Base-by-base conservation (phyloP, 2,329 filamentous ascomycete species). In the Pestalotiopsis sp. region DNA sequence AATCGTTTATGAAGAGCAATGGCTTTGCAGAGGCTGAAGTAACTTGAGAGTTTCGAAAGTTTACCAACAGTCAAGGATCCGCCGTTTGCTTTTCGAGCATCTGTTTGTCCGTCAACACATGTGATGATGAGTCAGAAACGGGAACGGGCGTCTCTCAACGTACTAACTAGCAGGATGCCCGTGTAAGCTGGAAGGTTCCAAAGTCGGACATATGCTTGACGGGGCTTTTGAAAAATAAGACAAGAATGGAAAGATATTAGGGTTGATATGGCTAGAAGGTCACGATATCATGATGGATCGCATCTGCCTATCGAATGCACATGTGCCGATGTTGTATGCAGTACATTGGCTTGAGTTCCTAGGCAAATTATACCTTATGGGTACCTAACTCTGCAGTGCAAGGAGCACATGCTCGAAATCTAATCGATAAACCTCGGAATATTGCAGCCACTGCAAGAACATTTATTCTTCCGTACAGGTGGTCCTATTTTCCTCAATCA, bases 81-180 rank as follows among this genome's bases (percentile, higher is more conserved):
- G 4, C 45, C n/a, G 45, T 52, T 23, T 52, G 45, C 45, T 20
- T 20, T 20, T 9, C 2, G 45, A n/a, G 5, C 6, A 9, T 20
- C 17, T 20, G 38, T 27, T 55, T n/a, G 65, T 59, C 20, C 20
- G 20, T 39, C 27, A 27, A 27, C 27, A 52, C 57, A 20, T 25
- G 39, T 9, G 49, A 52, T 60, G 60, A 20, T 20, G 55, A 52
- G 20, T 64, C 25, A 36, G 25, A 17, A 65, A 64, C 6, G 70
- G 72, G 17, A 52, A 52, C 45, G 45, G 17, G 7, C n/a, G 45
- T 36, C 6, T 36, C 31, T 36, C 31, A 2, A 36, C 31, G 31
- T 36, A 36, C 31, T 27, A 27, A 36, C 31, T 27, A 27, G 27
- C 4, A 27, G 27, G 27, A 49, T 49, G 45, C 5, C 3, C 5